Percentiles rank a stretch among this genome's conserved stretches.
phyloP scores from a whole-genome alignment of 345 rosid genomes.

The Melaleuca quinquenervia region DNA sequence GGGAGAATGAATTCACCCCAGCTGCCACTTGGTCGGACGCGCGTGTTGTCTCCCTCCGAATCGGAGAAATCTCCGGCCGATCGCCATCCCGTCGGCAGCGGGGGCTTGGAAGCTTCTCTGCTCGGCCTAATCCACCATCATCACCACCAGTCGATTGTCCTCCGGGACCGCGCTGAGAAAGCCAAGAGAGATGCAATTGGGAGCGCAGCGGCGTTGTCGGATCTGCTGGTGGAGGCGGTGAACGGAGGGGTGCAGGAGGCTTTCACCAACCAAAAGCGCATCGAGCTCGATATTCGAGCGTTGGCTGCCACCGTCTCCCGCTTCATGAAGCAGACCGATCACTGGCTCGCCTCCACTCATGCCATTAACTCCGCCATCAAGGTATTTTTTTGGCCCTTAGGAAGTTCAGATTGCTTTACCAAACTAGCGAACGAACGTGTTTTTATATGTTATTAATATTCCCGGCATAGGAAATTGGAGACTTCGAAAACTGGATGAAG shows the following conservation, averaged over 20 bases:
- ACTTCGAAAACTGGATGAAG: slow-evolving; percentile 99
- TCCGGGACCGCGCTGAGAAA: slow-evolving; percentile 61
- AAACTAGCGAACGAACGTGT: background rate
- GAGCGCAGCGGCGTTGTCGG: slow-evolving; percentile 56
- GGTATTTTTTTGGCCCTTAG: slow-evolving; percentile 8
- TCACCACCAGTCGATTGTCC: slow-evolving; percentile 40
- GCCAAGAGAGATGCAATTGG: slow-evolving; percentile 67
- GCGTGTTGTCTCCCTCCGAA: slow-evolving; percentile 10
- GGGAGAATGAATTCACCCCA: slow-evolving; percentile 23
- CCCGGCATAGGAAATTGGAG: slow-evolving; percentile 72
- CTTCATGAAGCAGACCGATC: slow-evolving; percentile 71
- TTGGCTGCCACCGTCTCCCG: slow-evolving; percentile 47
- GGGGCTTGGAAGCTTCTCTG: slow-evolving; percentile 53
- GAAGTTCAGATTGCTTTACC: background rate
- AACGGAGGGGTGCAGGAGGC: slow-evolving; percentile 83
- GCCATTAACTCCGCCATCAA: slow-evolving; percentile 72
- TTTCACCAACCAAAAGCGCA: slow-evolving; percentile 67
- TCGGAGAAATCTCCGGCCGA: slow-evolving; percentile 19
- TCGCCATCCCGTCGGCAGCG: background rate
- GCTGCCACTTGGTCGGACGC: slow-evolving; percentile 19
- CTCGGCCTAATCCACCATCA: slow-evolving; percentile 50
- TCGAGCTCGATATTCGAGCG: slow-evolving; percentile 65
- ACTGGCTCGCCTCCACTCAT: slow-evolving; percentile 68
- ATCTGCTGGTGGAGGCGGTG: slow-evolving; percentile 65
- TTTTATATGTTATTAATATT: background rate